phyloP scores from a whole-genome alignment of 768 basidiomycete species.

The Pisolithus orientalis region DNA sequence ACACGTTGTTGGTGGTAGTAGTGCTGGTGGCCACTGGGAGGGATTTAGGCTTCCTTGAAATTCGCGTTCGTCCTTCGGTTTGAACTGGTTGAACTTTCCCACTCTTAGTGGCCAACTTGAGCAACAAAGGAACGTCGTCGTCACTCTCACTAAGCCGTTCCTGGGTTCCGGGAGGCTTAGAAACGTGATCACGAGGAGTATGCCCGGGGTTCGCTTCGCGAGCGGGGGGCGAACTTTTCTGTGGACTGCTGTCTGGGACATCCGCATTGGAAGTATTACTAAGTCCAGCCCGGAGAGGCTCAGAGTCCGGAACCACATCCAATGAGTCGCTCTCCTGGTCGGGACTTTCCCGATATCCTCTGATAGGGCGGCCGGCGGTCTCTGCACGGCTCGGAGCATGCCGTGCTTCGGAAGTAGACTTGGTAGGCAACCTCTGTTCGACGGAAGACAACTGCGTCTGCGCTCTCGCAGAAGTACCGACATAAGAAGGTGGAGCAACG shows the following conservation, averaged over 20 bases:
- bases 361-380: not conserved
- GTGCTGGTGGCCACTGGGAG: not conserved
- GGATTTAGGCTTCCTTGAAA: conserved; percentile 5
- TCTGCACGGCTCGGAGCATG: conserved; percentile 1
- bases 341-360: not conserved
- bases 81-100: conserved; percentile 4
- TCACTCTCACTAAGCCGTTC: conserved; percentile 21
- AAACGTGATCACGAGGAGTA: conserved; percentile 21
- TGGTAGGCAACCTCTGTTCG: conserved; percentile 14
- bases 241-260: conserved; percentile 6
- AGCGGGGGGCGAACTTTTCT: conserved; percentile 12
- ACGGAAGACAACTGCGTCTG: conserved; percentile 14
- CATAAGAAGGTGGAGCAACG: conserved; percentile 12
- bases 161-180: conserved; percentile 23
- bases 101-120: conserved; percentile 15
- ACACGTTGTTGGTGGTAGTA: conserved; percentile 14
- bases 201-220: conserved; percentile 18
- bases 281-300: conserved; percentile 36
- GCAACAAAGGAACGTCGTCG: conserved; percentile 42
- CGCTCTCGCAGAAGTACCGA: conserved; percentile 1
- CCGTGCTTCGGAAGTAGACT: not conserved
- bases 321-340: conserved; percentile 25
- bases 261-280: conserved; percentile 2
- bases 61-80: conserved; percentile 1
- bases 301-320: conserved; percentile 62